Evolutionary conservation across 768 basidiomycete species (phyloP).

Genomic region (Rhodotorula sphaerocarpa): DNA sequence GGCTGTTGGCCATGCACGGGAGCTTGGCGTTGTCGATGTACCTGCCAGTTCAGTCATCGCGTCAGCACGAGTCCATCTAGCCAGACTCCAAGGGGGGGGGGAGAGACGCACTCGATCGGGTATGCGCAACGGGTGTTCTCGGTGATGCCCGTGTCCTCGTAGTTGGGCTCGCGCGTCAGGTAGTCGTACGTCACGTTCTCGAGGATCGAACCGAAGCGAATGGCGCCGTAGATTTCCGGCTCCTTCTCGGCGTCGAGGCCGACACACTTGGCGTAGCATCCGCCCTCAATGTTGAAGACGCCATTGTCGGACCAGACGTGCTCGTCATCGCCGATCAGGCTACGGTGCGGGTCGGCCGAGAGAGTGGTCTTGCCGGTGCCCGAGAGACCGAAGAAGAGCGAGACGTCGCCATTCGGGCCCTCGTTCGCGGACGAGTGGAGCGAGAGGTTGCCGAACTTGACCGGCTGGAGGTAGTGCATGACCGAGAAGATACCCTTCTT

Average conservation of each 20-base stretch:
- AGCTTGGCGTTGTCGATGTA: constrained; percentile 91
- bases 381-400: constrained; percentile 96
- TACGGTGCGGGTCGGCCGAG: constrained; percentile 86
- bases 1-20: constrained; percentile 74
- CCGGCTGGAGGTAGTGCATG: constrained; percentile 98
- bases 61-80: not conserved
- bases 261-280: constrained; percentile 97
- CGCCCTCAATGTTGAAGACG: constrained; percentile 99
- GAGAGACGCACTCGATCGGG: constrained; percentile 62
- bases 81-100: not conserved
- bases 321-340: constrained; percentile 96
- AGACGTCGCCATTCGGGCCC: constrained; percentile 81
- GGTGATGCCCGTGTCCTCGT: constrained; percentile 91
- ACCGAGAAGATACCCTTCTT: constrained; percentile 99
- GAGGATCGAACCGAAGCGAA: constrained; percentile 89
- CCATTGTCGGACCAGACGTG: constrained; percentile 99
- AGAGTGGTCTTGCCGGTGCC: constrained; percentile 99
- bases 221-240: constrained; percentile 93
- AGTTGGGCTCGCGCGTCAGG: constrained; percentile 69
- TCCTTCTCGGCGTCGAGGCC: constrained; percentile 96
- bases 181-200: constrained; percentile 99
- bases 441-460: constrained; percentile 95
- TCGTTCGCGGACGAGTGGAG: constrained; percentile 98
- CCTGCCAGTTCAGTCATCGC: too few relatives aligned
- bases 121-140: constrained; percentile 99